These are phyloP conservation scores for Mycena amicta DNA, from an alignment of 768 basidiomycete species.

Conservation along the genomic window DNA sequence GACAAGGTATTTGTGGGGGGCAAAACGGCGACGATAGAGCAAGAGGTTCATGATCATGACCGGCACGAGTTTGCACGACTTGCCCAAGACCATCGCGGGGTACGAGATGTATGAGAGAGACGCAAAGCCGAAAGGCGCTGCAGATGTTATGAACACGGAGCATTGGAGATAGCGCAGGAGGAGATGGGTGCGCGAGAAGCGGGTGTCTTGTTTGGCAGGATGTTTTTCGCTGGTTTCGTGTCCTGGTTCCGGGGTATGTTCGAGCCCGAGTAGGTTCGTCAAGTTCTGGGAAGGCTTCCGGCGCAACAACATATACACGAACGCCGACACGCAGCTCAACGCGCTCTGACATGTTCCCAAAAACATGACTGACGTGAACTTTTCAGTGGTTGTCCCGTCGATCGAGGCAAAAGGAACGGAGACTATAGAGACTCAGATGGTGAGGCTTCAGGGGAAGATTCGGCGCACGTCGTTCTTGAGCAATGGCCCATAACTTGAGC, in stretches of 20 bases:
- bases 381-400: slow-evolving; percentile 62
- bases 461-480: slow-evolving; percentile 86
- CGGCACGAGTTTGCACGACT: slow-evolving; percentile 98
- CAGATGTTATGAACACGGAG: slow-evolving; percentile 83
- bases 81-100: slow-evolving; percentile 98
- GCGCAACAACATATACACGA: slow-evolving; percentile 73
- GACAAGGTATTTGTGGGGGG: slow-evolving; percentile 93
- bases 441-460: background rate
- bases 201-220: slow-evolving; percentile 34
- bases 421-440: slow-evolving; percentile 44
- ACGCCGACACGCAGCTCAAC: slow-evolving; percentile 73
- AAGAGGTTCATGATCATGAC: slow-evolving; percentile 98
- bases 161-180: slow-evolving; percentile 80
- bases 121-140: slow-evolving; percentile 95
- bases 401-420: slow-evolving; percentile 81
- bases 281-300: slow-evolving; percentile 57
- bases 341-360: slow-evolving; percentile 85
- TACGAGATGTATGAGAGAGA: slow-evolving; percentile 95
- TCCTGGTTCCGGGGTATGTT: slow-evolving; percentile 30
- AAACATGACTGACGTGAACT: slow-evolving; percentile 85
- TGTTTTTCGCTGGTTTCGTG: slow-evolving; percentile 39
- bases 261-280: slow-evolving; percentile 63
- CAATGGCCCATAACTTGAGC: slow-evolving; percentile 81
- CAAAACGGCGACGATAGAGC: slow-evolving; percentile 90
- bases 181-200: slow-evolving; percentile 49